These are phyloP conservation scores for Dissophora ornata DNA, from an alignment of 192 early-diverging fungal genomes.

Conservation along the genomic window DNA sequence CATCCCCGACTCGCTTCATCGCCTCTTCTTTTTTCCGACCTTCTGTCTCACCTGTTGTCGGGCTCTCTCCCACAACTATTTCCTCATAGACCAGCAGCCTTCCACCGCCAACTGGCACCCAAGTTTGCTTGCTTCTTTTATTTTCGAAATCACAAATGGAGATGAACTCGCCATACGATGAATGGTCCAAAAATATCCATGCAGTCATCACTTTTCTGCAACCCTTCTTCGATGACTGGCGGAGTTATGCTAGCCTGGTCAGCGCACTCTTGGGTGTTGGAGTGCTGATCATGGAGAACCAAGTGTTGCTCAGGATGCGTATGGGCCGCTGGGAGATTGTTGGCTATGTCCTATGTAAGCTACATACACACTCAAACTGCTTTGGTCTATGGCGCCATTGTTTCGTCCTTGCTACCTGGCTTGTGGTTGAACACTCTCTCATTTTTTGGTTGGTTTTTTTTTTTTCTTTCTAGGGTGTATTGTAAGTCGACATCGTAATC, in stretches of 20 bases:
- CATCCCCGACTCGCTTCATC: not conserved
- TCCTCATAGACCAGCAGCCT: not conserved
- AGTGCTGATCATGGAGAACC: slow-evolving; percentile 53
- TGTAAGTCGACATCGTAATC: slow-evolving; percentile 34
- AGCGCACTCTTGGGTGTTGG: slow-evolving; percentile 40
- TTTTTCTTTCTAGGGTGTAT: slow-evolving; percentile 42
- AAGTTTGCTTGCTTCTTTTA: too few species aligned
- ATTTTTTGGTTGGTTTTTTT: not conserved
- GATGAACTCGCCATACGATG: slow-evolving; percentile 50
- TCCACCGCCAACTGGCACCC: too few species aligned
- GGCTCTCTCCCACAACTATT: not conserved
- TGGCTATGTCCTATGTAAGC: slow-evolving; percentile 50
- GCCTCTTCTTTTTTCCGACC: not conserved
- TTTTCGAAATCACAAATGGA: too few species aligned
- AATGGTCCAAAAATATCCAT: slow-evolving; percentile 49
- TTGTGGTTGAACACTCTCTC: too few species aligned
- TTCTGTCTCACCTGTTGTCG: not conserved
- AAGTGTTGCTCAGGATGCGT: slow-evolving; percentile 47
- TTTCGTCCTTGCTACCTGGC: not conserved
- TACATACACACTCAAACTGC: not conserved
- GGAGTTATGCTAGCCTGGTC: slow-evolving; percentile 37
- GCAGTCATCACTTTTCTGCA: slow-evolving; percentile 50
- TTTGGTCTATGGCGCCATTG: not conserved
- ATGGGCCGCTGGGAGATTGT: slow-evolving; percentile 55
- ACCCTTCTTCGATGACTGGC: slow-evolving; percentile 54